Percentiles rank a stretch among this genome's conserved stretches.
These are phyloP conservation scores for Clarireedia sp. DNA, from an alignment of 2,329 filamentous ascomycete genomes.

Conservation along the genomic window DNA sequence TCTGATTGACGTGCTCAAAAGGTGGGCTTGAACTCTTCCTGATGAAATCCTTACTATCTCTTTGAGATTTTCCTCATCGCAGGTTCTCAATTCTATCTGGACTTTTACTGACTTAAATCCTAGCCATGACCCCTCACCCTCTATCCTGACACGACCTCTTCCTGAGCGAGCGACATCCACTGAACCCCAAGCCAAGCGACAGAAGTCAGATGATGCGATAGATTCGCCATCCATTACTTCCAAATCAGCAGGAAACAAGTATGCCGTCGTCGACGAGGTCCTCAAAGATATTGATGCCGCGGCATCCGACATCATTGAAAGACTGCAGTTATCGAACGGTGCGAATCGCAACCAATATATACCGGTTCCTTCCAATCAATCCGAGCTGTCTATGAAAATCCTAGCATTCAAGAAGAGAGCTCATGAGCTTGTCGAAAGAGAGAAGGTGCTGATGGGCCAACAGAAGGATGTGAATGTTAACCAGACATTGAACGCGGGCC, in stretches of 20 bases:
- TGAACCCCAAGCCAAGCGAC: constrained; percentile 52
- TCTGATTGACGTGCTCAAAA: constrained; percentile 36
- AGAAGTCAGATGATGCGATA: constrained; percentile 44
- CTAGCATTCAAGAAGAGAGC: constrained; percentile 52
- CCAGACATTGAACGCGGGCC: constrained; percentile 5
- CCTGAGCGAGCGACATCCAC: constrained; percentile 36
- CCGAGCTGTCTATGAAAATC: constrained; percentile 23
- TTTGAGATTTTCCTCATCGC: neutral
- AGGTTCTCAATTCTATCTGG: constrained; percentile 8
- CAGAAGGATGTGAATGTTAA: constrained; percentile 28
- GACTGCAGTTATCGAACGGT: constrained; percentile 36
- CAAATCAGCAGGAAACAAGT: constrained; percentile 36
- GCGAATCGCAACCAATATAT: constrained; percentile 20
- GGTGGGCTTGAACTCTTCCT: constrained; percentile 29
- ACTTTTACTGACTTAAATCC: constrained; percentile 19
- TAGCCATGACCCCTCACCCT: constrained; percentile 48
- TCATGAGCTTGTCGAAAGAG: constrained; percentile 53
- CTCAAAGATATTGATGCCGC: constrained; percentile 48
- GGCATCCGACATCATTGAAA: constrained; percentile 40
- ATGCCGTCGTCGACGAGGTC: constrained; percentile 57
- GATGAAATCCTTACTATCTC: neutral
- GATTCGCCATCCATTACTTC: constrained; percentile 36
- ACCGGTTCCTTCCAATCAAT: constrained; percentile 16
- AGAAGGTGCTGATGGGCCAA: constrained; percentile 44
- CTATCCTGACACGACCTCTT: constrained; percentile 47